Conservation (phyloP, 2,329 filamentous ascomycete genomes). For the Colletotrichum lentis region DNA sequence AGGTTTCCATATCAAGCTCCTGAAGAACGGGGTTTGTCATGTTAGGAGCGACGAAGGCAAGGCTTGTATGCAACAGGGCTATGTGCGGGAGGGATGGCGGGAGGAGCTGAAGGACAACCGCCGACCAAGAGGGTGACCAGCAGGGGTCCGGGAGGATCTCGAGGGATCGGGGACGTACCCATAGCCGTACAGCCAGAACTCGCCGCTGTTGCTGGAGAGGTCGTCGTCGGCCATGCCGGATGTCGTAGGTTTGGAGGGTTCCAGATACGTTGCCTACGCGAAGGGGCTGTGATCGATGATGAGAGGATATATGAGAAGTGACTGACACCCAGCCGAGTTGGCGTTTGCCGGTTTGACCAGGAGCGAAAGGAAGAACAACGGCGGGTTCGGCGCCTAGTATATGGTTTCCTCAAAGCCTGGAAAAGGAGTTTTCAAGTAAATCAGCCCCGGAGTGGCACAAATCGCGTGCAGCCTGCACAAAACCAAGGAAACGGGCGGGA, state of each 20-base stretch:
- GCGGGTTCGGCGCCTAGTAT: neutral
- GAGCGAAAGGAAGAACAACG: neutral
- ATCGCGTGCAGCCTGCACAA: neutral
- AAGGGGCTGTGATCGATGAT: neutral
- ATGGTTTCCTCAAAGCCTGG: neutral
- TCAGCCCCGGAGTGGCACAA: conserved; percentile 9
- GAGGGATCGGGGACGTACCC: conserved; percentile 66
- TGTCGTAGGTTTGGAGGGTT: neutral
- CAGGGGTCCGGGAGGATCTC: conserved; percentile 7
- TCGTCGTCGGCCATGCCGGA: conserved; percentile 50
- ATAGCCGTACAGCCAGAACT: conserved; percentile 98
- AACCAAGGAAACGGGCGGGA: neutral
- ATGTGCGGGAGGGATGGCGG: conserved; percentile 16
- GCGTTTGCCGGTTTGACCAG: neutral
- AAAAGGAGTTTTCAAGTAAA: conserved; percentile 1
- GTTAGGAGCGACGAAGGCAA: conserved; percentile 18
- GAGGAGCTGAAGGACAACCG: conserved; percentile 11
- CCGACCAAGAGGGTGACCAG: conserved; percentile 17
- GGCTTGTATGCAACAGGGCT: conserved; percentile 29
- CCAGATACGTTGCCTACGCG: neutral
- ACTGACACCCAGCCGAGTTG: neutral
- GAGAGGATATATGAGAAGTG: conserved; percentile 1
- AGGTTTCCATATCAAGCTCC: conserved; percentile 97
- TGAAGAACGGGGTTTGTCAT: conserved; percentile 38
- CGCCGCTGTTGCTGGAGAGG: conserved; percentile 54